Evolutionary conservation across 352 stramenopile genomes (phyloP).

Genomic region (Ophiocytium majus): DNA sequence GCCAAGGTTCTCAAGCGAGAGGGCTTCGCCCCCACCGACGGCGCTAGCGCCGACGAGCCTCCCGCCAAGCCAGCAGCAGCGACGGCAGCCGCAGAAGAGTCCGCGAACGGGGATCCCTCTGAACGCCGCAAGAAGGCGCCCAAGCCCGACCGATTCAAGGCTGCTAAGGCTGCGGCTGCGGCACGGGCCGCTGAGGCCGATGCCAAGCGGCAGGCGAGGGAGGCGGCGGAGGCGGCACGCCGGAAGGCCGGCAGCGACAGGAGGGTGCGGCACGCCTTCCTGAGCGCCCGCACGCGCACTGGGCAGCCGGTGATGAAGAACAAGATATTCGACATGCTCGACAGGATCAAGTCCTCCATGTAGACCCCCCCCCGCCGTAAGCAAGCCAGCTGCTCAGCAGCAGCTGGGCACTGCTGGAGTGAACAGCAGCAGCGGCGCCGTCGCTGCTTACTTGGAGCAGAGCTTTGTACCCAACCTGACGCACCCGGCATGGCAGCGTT

Average conservation of each 20-base stretch:
- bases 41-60: not conserved
- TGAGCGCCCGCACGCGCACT: slow-evolving; percentile 33
- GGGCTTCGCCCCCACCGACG: not conserved
- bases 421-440: too few relatives aligned
- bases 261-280: slow-evolving; percentile 34
- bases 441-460: too few relatives aligned
- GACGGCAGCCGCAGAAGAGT: too few relatives aligned
- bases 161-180: slow-evolving; percentile 29
- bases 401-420: too few relatives aligned
- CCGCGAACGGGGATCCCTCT: not conserved
- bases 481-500: too few relatives aligned
- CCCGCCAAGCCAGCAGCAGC: not conserved
- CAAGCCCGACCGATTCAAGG: slow-evolving; percentile 46
- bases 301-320: slow-evolving; percentile 52
- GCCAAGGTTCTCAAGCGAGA: slow-evolving; percentile 52
- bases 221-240: slow-evolving; percentile 17
- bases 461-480: too few relatives aligned
- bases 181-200: slow-evolving; percentile 29
- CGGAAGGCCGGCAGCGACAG: slow-evolving; percentile 22
- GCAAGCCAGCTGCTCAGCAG: too few relatives aligned
- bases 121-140: not conserved
- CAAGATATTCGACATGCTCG: slow-evolving; percentile 47
- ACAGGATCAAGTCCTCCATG: slow-evolving; percentile 42
- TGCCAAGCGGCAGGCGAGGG: slow-evolving; percentile 31
- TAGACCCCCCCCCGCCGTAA: too few relatives aligned